Conservation (phyloP, 768 basidiomycete genomes). For the Termitomyces sp. region DNA sequence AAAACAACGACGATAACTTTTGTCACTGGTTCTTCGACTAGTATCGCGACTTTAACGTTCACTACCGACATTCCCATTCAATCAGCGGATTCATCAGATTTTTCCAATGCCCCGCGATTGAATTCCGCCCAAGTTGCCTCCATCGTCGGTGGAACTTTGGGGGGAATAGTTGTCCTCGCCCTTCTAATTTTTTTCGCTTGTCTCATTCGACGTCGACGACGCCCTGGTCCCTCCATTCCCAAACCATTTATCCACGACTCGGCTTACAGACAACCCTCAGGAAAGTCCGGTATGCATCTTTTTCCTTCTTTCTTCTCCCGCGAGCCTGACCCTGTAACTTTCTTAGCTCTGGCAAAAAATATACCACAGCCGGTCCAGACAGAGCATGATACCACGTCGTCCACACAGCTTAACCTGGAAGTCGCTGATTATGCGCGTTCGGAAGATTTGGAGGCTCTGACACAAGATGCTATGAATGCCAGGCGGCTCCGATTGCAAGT, state of each 20-base stretch:
- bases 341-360: neutral
- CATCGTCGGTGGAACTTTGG: conserved; percentile 4
- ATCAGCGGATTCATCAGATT: neutral
- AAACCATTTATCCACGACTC: too few species aligned
- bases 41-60: neutral
- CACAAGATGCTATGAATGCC: neutral
- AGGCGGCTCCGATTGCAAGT: neutral
- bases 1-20: conserved; percentile 7
- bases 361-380: neutral
- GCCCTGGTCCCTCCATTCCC: neutral
- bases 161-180: neutral
- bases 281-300: conserved; percentile 4
- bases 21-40: neutral
- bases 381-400: neutral
- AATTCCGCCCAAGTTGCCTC: neutral
- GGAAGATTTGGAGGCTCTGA: neutral
- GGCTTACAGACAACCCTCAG: conserved; percentile 2
- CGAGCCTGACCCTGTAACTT: neutral
- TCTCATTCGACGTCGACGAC: neutral
- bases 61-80: conserved; percentile 4
- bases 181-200: neutral
- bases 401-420: neutral
- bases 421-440: neutral
- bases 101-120: neutral
- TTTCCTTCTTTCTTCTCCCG: neutral